A percentile compares a stretch with the other conserved stretches of the same genome.
Evolutionary conservation across 805 yeast genomes (phyloP).

Genomic region (Lachancea quebecensis): DNA sequence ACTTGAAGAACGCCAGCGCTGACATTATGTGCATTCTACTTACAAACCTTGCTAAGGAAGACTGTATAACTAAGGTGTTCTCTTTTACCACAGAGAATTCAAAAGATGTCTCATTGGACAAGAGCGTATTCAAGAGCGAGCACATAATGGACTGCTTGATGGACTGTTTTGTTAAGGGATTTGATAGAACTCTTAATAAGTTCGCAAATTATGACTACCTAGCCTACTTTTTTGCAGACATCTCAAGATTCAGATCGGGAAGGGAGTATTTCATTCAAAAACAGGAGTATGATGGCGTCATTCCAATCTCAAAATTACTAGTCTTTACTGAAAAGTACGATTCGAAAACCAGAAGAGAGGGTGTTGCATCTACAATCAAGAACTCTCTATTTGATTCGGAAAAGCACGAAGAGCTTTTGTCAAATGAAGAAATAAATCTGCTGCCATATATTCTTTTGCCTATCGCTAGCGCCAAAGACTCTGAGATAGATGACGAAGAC

Average conservation of each 20-base stretch:
- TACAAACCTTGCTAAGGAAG: slow-evolving; percentile 79
- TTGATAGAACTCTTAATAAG: slow-evolving; percentile 61
- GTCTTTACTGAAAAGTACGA: slow-evolving; percentile 80
- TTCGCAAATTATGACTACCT: slow-evolving; percentile 75
- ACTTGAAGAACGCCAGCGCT: slow-evolving; percentile 55
- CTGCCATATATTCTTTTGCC: slow-evolving; percentile 80
- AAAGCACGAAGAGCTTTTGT: slow-evolving; percentile 52
- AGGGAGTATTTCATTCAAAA: slow-evolving; percentile 67
- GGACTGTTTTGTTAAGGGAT: slow-evolving; percentile 85
- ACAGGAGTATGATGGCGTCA: slow-evolving; percentile 67
- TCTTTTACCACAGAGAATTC: slow-evolving; percentile 27
- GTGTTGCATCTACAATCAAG: slow-evolving; percentile 88
- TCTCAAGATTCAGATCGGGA: slow-evolving; percentile 70
- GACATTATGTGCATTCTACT: slow-evolving; percentile 79
- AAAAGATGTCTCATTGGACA: slow-evolving; percentile 33
- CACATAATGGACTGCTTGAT: slow-evolving; percentile 70
- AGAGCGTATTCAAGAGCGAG: slow-evolving; percentile 47
- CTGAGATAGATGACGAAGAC: slow-evolving; percentile 74
- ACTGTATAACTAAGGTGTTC: slow-evolving; percentile 49
- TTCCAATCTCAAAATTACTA: slow-evolving; percentile 73
- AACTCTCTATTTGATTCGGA: slow-evolving; percentile 78
- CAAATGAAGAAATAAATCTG: slow-evolving; percentile 58
- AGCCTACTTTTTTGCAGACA: slow-evolving; percentile 82
- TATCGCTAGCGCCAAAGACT: slow-evolving; percentile 64
- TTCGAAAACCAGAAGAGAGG: slow-evolving; percentile 75